These are phyloP conservation scores for Globisporangium spinosum DNA, from an alignment of 352 stramenopile species.

Conservation along the genomic window DNA sequence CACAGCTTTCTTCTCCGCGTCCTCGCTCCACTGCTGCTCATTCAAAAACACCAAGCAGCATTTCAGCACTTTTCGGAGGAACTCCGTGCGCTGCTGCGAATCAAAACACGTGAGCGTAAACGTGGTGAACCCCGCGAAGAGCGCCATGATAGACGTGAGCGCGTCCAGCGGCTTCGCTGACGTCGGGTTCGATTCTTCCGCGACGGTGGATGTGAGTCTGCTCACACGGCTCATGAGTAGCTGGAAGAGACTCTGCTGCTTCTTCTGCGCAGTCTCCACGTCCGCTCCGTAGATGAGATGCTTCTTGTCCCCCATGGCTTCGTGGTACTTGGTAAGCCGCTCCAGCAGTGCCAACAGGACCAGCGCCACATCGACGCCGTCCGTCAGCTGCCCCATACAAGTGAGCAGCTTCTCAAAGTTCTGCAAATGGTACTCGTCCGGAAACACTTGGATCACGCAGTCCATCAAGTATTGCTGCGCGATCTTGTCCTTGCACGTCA, in stretches of 20 bases:
- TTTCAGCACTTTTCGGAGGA: constrained; percentile 29
- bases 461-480: constrained; percentile 98
- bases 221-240: constrained; percentile 18
- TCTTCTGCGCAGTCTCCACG: constrained; percentile 9
- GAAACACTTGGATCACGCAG: constrained; percentile 97
- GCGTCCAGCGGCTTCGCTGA: neutral
- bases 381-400: constrained; percentile 81
- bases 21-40: constrained; percentile 9
- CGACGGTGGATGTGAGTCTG: neutral
- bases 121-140: constrained; percentile 53
- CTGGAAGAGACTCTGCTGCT: constrained; percentile 20
- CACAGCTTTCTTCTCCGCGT: constrained; percentile 7
- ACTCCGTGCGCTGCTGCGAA: constrained; percentile 17
- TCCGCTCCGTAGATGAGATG: constrained; percentile 20
- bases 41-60: constrained; percentile 31
- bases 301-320: constrained; percentile 29
- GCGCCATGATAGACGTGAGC: constrained; percentile 30
- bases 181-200: constrained; percentile 2
- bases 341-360: constrained; percentile 94
- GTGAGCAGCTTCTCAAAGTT: constrained; percentile 91
- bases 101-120: constrained; percentile 41
- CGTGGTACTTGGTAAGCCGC: constrained; percentile 89
- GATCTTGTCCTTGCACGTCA: constrained; percentile 94
- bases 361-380: constrained; percentile 88
- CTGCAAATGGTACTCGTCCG: constrained; percentile 96